A percentile compares a stretch with the other conserved stretches of the same genome.
Evolutionary conservation across 1,284 basidiomycete genomes (phyloP).

Genomic region (Fomitiporia mediterranea): DNA sequence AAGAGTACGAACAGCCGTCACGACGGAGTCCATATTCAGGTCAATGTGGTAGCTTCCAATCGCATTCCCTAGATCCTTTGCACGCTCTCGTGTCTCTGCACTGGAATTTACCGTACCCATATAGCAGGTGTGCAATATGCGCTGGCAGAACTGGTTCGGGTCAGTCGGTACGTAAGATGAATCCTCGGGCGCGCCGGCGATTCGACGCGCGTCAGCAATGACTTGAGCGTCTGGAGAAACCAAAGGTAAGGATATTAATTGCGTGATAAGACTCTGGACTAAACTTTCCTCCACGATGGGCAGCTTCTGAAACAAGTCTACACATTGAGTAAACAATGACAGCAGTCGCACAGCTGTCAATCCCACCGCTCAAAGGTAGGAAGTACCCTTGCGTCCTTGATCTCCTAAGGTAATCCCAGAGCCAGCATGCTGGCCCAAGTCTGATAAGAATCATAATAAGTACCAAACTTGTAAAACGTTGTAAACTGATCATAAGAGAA

Average conservation of each 20-base stretch:
- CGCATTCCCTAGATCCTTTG: constrained; percentile 80
- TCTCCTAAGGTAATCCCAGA: constrained; percentile 97
- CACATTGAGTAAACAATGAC: constrained; percentile 98
- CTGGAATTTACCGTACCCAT: constrained; percentile 99
- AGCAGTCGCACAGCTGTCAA: constrained; percentile 95
- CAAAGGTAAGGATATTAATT: neutral
- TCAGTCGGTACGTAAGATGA: constrained; percentile 83
- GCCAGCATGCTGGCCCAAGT: constrained; percentile 96
- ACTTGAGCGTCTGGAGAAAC: constrained; percentile 69
- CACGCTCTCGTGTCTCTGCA: constrained; percentile 79
- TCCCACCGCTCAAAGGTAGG: constrained; percentile 94
- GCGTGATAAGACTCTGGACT: neutral
- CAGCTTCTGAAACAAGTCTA: constrained; percentile 78
- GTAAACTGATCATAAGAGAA: neutral
- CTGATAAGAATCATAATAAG: constrained; percentile 36
- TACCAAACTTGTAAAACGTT: constrained; percentile 13
- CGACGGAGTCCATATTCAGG: constrained; percentile 93
- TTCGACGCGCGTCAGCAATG: constrained; percentile 86
- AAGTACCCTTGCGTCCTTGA: constrained; percentile 96
- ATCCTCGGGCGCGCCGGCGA: constrained; percentile 77
- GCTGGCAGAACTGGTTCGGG: constrained; percentile 77
- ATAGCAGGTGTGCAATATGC: constrained; percentile 97
- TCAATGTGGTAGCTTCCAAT: constrained; percentile 96
- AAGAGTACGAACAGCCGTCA: constrained; percentile 78
- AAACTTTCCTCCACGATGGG: constrained; percentile 59